Evolutionary conservation across 371 early-diverging fungal species (phyloP).

Genomic region (Rhizopus microsporus): DNA sequence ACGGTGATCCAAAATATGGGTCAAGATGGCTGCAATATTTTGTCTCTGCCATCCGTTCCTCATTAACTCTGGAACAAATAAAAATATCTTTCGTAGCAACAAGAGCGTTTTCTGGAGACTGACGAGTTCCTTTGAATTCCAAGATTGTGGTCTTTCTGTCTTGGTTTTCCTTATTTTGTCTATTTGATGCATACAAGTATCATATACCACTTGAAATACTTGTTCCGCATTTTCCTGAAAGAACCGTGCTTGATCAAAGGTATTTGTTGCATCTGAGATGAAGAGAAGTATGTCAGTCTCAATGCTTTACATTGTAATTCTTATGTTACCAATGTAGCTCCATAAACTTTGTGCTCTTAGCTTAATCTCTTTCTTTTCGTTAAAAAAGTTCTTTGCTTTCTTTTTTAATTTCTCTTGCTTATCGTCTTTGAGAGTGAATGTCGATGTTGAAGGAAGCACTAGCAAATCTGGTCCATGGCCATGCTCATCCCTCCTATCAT

Average conservation of each 20-base stretch:
- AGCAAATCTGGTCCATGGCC: constrained; percentile 21
- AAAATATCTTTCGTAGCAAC: constrained; percentile 68
- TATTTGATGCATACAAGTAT: constrained; percentile 68
- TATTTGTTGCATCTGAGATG: constrained; percentile 64
- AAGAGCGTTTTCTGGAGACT: constrained; percentile 65
- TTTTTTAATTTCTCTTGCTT: constrained; percentile 62
- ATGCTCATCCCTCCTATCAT: constrained; percentile 3
- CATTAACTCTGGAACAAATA: constrained; percentile 69
- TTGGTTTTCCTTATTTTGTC: constrained; percentile 68
- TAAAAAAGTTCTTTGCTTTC: constrained; percentile 76
- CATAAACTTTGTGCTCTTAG: constrained; percentile 68
- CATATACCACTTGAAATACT: constrained; percentile 69
- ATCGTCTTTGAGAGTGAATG: constrained; percentile 49
- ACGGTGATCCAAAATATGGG: constrained; percentile 56
- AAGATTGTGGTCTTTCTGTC: constrained; percentile 52
- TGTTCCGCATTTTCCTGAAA: constrained; percentile 78
- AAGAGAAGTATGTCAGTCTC: not conserved
- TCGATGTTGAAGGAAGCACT: constrained; percentile 45
- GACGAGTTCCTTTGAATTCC: constrained; percentile 66
- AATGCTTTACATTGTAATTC: not conserved
- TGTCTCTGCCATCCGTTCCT: constrained; percentile 73
- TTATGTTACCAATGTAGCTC: constrained; percentile 65
- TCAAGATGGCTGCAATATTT: constrained; percentile 58
- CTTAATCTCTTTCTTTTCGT: constrained; percentile 77
- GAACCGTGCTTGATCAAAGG: constrained; percentile 76